phyloP scores from a whole-genome alignment of 805 yeast genomes.

The Kluyveromyces lactis region DNA sequence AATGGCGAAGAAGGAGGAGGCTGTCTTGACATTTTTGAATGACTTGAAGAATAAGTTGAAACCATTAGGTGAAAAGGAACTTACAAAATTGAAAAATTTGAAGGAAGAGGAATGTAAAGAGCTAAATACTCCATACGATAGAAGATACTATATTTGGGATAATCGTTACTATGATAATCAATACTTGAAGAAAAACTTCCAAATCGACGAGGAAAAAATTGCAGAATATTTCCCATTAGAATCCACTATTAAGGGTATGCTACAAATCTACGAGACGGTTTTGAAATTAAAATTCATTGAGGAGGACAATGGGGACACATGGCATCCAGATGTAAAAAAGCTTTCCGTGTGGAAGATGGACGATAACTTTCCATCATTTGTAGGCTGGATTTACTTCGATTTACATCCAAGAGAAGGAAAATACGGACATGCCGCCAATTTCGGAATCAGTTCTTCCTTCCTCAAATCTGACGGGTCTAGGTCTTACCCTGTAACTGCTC shows the following conservation, averaged over 20 bases:
- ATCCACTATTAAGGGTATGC: conserved; percentile 59
- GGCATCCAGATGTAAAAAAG: conserved; percentile 77
- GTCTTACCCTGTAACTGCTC: conserved; percentile 60
- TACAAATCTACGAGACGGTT: conserved; percentile 58
- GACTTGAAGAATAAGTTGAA: conserved; percentile 53
- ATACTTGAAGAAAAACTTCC: conserved; percentile 56
- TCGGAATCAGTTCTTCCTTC: conserved; percentile 57
- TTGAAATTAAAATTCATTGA: conserved; percentile 62
- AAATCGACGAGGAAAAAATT: conserved; percentile 64
- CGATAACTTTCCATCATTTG: conserved; percentile 42
- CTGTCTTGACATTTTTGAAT: conserved; percentile 51
- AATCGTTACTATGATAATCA: conserved; percentile 56
- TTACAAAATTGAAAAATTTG: conserved; percentile 38
- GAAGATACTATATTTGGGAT: conserved; percentile 62
- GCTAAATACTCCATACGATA: conserved; percentile 36
- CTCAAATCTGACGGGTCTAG: conserved; percentile 40
- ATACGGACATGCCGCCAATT: conserved; percentile 85
- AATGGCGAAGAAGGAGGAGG: conserved; percentile 66
- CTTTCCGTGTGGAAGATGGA: conserved; percentile 65
- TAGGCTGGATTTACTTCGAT: conserved; percentile 75
- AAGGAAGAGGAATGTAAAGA: conserved; percentile 45
- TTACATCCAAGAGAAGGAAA: conserved; percentile 81
- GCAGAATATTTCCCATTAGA: conserved; percentile 74
- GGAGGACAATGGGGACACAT: conserved; percentile 36
- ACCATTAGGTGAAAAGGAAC: conserved; percentile 53